Evolutionary conservation across 169 alveolate species (phyloP), one percentile per base, ranked within the genome.

Genomic region (Ichthyophthirius multifiliis): DNA sequence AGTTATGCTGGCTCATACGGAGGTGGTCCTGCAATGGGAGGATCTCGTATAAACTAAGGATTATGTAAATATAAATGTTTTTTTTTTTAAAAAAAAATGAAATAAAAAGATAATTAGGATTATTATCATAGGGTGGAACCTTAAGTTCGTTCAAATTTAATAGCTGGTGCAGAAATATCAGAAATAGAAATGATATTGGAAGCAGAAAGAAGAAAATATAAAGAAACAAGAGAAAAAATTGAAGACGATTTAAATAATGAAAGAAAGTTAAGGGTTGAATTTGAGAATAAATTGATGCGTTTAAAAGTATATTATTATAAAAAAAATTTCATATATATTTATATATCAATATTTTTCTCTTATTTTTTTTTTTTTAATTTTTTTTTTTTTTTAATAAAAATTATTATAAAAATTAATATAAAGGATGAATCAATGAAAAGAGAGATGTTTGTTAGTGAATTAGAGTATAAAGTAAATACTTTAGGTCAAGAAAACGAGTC

Each of bases 151-250:
- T 20, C 71, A 4, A 37, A 67, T 37, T 67, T 67, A 18, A 37
- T 37, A 62, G 30, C 27, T 41, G 77, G 77, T 7, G 77, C 77
- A 16, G 43, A 67, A 15, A 67, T 67, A 5, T 37, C 77, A 0
- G 77, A 67, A 41, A 34, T 67, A 7, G 77, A 67, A 67, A 67
- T 67, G 77, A 37, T 67, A 0, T 39, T 67, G 16, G 77, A 67
- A 37, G 77, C 43, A 4, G 77, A 67, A 37, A 67, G 77, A 37
- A 67, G 77, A 37, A 67, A 67, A n/a, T 67, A 37, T 20, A 67
- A 67, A 39, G 77, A 67, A 41, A 34, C 15, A 12, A 41, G 46
- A 16, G 77, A 67, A 34, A 67, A 39, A 41, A n/a, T 39, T 4
- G 77, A 67, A 67, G 35, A 34, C n/a, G 77, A 67, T 30, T 67